phyloP scores from a whole-genome alignment of 257 asterid genomes.

The Jasminum sambac region DNA sequence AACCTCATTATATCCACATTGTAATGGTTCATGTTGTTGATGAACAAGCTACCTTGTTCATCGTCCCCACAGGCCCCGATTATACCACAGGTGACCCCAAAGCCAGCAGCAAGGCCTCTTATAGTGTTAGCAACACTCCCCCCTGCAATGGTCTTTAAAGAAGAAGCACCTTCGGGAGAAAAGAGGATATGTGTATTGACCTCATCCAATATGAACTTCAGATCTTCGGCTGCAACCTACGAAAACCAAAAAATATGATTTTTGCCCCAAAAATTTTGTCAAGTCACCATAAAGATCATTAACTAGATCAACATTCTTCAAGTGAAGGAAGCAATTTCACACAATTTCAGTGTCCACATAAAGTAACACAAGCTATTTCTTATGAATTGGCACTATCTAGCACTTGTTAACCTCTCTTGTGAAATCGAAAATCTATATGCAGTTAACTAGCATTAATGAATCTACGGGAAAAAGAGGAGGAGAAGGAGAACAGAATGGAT shows the following conservation, averaged over 20 bases:
- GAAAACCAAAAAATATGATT: constrained; percentile 9
- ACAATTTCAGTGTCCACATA: constrained; percentile 1
- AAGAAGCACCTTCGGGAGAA: constrained; percentile 42
- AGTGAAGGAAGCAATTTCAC: background rate
- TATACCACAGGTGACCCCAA: constrained; percentile 82
- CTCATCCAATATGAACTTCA: constrained; percentile 65
- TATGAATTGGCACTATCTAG: background rate
- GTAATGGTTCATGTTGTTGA: constrained; percentile 66
- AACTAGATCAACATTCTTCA: constrained; percentile 11
- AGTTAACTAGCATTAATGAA: background rate
- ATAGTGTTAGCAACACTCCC: constrained; percentile 96
- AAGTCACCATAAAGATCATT: constrained; percentile 2
- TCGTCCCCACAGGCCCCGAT: constrained; percentile 94
- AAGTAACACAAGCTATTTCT: constrained; percentile 7
- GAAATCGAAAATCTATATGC: background rate
- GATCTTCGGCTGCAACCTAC: constrained; percentile 80
- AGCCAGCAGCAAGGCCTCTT: constrained; percentile 91
- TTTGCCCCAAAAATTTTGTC: background rate
- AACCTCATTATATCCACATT: constrained; percentile 73
- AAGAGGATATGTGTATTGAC: constrained; percentile 49
- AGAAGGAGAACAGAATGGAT: background rate
- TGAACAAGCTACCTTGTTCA: constrained; percentile 78
- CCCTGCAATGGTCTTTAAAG: constrained; percentile 89
- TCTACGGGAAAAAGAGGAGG: background rate
- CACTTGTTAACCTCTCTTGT: background rate